These are phyloP conservation scores for Paramecium biaurelia DNA, from an alignment of 73 alveolate species.

Conservation along the genomic window DNA sequence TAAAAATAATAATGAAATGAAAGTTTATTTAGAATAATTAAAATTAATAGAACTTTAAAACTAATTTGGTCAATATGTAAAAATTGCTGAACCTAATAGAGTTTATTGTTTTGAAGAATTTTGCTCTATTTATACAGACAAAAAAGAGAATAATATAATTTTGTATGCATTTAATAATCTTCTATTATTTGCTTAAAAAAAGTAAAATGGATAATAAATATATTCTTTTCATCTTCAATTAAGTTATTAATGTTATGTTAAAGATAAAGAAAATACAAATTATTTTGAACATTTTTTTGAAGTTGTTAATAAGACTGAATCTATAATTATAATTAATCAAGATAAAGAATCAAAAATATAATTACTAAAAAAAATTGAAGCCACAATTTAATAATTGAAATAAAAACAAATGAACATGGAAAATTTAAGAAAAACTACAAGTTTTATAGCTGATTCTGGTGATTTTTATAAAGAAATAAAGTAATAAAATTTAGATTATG, in stretches of 20 bases:
- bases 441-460: background rate
- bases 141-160: background rate
- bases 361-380: background rate
- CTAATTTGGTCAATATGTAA: background rate
- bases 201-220: background rate
- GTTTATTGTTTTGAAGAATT: background rate
- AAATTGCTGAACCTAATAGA: slow-evolving; percentile 12
- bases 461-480: background rate
- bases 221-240: background rate
- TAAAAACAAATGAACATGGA: background rate
- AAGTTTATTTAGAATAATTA: background rate
- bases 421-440: background rate
- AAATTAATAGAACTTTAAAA: background rate
- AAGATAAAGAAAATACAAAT: slow-evolving; percentile 27
- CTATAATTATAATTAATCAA: background rate
- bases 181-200: background rate
- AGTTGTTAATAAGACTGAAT: background rate
- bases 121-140: background rate
- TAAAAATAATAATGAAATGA: slow-evolving; percentile 14
- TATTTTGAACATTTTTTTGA: background rate
- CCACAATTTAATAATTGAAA: background rate
- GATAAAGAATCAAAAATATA: background rate
- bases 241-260: background rate
- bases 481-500: background rate
- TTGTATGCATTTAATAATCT: slow-evolving; percentile 43